These are phyloP conservation scores for Colletotrichum sp. DNA, from an alignment of 2,329 filamentous ascomycete genomes.

Conservation along the genomic window DNA sequence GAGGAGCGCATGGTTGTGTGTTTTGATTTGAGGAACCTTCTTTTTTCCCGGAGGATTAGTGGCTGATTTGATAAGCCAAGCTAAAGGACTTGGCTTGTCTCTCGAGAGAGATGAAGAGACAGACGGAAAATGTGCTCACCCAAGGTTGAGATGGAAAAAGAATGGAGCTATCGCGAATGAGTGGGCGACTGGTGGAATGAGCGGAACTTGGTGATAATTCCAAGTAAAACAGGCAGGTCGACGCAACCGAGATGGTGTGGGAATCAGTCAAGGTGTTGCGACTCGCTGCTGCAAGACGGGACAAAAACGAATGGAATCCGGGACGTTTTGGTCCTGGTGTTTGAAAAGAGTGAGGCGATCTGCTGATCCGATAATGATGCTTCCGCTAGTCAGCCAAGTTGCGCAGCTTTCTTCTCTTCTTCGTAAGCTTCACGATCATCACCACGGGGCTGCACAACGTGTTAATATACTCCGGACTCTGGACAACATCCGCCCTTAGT, in stretches of 20 bases:
- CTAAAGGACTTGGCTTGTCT: background rate
- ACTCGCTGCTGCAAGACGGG: background rate
- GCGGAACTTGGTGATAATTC: background rate
- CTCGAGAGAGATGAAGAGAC: background rate
- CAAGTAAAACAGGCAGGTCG: background rate
- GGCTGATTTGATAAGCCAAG: background rate
- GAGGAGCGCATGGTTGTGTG: background rate
- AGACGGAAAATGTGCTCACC: background rate
- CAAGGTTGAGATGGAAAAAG: background rate
- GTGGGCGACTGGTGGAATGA: background rate
- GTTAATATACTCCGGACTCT: background rate
- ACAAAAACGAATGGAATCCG: constrained; percentile 3
- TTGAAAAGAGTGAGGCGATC: background rate
- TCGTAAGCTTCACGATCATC: background rate
- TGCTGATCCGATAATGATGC: background rate
- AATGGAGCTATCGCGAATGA: background rate
- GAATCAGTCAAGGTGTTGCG: background rate
- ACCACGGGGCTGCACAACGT: background rate
- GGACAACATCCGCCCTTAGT: background rate
- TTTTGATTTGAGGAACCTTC: background rate
- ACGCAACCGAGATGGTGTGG: background rate
- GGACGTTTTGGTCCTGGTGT: background rate
- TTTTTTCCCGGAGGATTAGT: background rate
- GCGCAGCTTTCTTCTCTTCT: background rate
- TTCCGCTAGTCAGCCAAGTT: background rate